Conservation (phyloP, 495 filamentous ascomycete genomes). For the Tuber indicum region DNA sequence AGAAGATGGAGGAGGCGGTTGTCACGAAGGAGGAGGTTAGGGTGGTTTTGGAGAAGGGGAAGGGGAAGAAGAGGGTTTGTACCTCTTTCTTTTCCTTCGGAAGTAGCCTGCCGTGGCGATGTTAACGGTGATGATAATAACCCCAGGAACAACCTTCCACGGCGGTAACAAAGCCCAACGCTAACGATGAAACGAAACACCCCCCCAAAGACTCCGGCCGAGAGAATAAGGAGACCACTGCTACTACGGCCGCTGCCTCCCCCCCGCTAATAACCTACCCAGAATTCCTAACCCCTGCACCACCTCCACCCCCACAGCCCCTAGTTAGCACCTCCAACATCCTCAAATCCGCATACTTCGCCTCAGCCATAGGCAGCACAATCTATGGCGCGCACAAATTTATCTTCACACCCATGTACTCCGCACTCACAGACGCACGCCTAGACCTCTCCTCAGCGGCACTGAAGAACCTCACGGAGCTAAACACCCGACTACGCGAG, state of each 20-base stretch:
- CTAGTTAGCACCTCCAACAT: slow-evolving; percentile 69
- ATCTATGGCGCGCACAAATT: slow-evolving; percentile 78
- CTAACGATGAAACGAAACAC: slow-evolving; percentile 17
- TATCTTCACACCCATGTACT: slow-evolving; percentile 75
- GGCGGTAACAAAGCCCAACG: slow-evolving; percentile 1
- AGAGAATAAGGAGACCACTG: slow-evolving; percentile 1
- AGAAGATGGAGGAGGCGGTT: slow-evolving; percentile 43
- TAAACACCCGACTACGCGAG: slow-evolving; percentile 68
- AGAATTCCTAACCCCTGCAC: slow-evolving; percentile 75
- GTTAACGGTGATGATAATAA: slow-evolving; percentile 5
- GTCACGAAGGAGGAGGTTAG: slow-evolving; percentile 27
- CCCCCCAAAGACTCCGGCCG: slow-evolving; percentile 34
- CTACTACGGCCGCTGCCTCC: slow-evolving; percentile 48
- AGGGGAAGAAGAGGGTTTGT: slow-evolving; percentile 1
- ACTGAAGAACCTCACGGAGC: slow-evolving; percentile 54
- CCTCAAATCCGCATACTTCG: slow-evolving; percentile 70
- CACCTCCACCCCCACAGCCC: slow-evolving; percentile 53
- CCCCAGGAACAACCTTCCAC: slow-evolving; percentile 21
- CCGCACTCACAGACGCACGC: slow-evolving; percentile 66
- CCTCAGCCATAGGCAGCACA: slow-evolving; percentile 60
- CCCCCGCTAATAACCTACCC: slow-evolving; percentile 97
- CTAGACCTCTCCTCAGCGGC: slow-evolving; percentile 67
- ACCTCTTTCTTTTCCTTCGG: background rate
- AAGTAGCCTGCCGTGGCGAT: background rate
- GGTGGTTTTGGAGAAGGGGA: slow-evolving; percentile 2